Evolutionary conservation across 331 rosid genomes (phyloP).

Genomic region (Dryas integrifolia): DNA sequence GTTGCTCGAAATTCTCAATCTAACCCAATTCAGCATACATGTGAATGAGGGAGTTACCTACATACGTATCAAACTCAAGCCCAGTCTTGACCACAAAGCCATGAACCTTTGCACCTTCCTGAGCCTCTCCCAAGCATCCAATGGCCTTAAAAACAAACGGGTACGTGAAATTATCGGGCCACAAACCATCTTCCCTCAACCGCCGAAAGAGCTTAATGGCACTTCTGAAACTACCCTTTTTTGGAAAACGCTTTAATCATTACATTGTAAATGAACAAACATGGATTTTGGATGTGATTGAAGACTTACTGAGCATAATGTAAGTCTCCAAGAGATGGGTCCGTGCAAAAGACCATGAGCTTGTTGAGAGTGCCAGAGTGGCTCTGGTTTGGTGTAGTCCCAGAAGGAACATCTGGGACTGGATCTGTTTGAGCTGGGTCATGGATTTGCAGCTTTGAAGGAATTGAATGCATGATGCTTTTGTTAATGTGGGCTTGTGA

Average conservation of each 20-base stretch:
- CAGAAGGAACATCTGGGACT: constrained; percentile 39
- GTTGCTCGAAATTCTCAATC: constrained; percentile 12
- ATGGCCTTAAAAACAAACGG: constrained; percentile 70
- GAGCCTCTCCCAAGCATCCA: constrained; percentile 44
- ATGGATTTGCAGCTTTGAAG: constrained; percentile 59
- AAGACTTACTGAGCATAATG: constrained; percentile 49
- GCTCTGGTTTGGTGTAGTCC: constrained; percentile 58
- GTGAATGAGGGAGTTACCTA: constrained; percentile 66
- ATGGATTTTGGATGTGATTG: constrained; percentile 35
- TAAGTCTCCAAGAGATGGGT: constrained; percentile 46
- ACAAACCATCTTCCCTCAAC: constrained; percentile 46
- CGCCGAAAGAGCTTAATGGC: constrained; percentile 42
- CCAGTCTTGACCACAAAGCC: constrained; percentile 59
- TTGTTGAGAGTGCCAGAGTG: constrained; percentile 47
- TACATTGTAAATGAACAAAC: constrained; percentile 52
- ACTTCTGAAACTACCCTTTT: constrained; percentile 38
- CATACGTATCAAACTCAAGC: constrained; percentile 55
- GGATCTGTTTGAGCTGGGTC: constrained; percentile 63
- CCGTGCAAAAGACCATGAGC: constrained; percentile 44
- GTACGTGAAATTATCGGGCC: constrained; percentile 72
- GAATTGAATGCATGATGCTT: constrained; percentile 39
- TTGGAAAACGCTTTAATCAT: constrained; percentile 54
- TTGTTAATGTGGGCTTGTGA: constrained; percentile 10
- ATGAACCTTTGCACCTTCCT: constrained; percentile 56
- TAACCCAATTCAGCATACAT: constrained; percentile 41